Conservation (phyloP, 129 eudicot species). For the Centrapalus pauciflorus region DNA sequence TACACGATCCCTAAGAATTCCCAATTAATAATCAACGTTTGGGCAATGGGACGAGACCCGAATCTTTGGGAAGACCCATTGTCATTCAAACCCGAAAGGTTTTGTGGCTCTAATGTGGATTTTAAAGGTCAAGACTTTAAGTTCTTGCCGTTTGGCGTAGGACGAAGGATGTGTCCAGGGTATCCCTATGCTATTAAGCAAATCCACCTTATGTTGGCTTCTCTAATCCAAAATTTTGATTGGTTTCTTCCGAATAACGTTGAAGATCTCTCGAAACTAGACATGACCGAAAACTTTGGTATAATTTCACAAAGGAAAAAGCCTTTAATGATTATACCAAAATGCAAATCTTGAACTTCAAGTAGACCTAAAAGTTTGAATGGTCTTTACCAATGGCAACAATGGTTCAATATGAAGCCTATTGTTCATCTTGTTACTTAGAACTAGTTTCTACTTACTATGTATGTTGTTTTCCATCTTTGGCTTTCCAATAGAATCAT, state of each 20-base stretch:
- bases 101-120: conserved; percentile 35
- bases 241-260: conserved; percentile 43
- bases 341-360: too few relatives aligned
- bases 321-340: conserved; percentile 27
- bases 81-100: conserved; percentile 44
- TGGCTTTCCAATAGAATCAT: too few relatives aligned
- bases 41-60: conserved; percentile 60
- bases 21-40: conserved; percentile 41
- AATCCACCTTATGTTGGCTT: conserved; percentile 42
- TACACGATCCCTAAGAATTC: conserved; percentile 25
- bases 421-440: too few relatives aligned
- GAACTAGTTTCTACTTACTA: too few relatives aligned
- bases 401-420: too few relatives aligned
- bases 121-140: conserved; percentile 52
- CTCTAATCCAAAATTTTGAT: conserved; percentile 34
- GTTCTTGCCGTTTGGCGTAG: conserved; percentile 55
- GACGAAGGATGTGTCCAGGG: conserved; percentile 67
- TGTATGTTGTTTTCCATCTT: too few relatives aligned
- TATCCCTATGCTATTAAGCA: conserved; percentile 40
- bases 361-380: too few relatives aligned
- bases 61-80: conserved; percentile 45
- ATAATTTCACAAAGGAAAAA: conserved; percentile 28
- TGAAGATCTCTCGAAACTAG: conserved; percentile 24
- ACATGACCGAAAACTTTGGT: conserved; percentile 36
- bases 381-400: too few relatives aligned